phyloP scores from a whole-genome alignment of 2,329 filamentous ascomycete species.

The Stachybotrys chlorohalonatus region DNA sequence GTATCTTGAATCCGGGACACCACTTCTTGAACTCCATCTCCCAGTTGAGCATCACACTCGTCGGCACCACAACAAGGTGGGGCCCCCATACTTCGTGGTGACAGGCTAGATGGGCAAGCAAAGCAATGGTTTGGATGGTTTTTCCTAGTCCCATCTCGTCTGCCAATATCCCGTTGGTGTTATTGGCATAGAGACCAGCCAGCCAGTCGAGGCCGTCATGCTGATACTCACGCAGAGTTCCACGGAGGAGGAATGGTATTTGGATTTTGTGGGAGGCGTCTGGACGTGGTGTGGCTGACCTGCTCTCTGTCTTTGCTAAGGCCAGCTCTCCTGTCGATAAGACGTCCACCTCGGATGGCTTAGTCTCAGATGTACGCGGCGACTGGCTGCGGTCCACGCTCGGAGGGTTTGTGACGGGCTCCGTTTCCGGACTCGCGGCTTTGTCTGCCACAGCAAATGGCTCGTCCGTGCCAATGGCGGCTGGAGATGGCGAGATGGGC shows the following conservation, averaged over 20 bases:
- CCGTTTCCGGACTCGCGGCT: slow-evolving; percentile 30
- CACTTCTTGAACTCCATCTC: slow-evolving; percentile 99
- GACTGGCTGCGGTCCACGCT: slow-evolving; percentile 38
- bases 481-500: slow-evolving; percentile 1
- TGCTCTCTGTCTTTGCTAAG: slow-evolving; percentile 16
- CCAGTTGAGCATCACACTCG: slow-evolving; percentile 98
- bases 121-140: slow-evolving; percentile 93
- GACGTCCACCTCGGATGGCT: slow-evolving; percentile 39
- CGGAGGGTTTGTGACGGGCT: slow-evolving; percentile 30
- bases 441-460: slow-evolving; percentile 17
- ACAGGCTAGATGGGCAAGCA: slow-evolving; percentile 86
- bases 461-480: neutral
- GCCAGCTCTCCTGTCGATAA: slow-evolving; percentile 27
- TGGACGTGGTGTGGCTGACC: slow-evolving; percentile 22
- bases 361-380: slow-evolving; percentile 40
- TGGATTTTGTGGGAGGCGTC: slow-evolving; percentile 51
- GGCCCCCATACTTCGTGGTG: slow-evolving; percentile 90
- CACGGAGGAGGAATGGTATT: slow-evolving; percentile 74
- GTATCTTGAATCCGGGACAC: slow-evolving; percentile 93
- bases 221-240: slow-evolving; percentile 89
- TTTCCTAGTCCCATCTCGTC: slow-evolving; percentile 99
- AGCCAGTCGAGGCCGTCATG: slow-evolving; percentile 97
- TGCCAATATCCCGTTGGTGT: slow-evolving; percentile 90
- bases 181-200: slow-evolving; percentile 81
- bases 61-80: slow-evolving; percentile 91